Base-by-base conservation (phyloP, 176 grass and related monocot genomes). In the Olyra latifolia region DNA sequence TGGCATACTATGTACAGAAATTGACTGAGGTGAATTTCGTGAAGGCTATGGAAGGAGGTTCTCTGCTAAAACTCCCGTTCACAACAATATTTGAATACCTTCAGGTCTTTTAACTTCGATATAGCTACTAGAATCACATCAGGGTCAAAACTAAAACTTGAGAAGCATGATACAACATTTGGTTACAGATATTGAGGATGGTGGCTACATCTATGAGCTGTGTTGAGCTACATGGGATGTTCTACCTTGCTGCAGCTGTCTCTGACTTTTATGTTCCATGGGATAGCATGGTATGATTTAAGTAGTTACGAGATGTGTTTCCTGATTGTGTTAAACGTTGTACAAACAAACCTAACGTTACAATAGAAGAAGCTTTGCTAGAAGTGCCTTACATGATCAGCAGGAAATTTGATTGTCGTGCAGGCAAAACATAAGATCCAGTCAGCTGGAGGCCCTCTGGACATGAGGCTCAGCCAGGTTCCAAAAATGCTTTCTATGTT, bases 41-140 rank as follows among this genome's bases (percentile, higher is more conserved):
- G 47, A 83, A 94, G 92, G 95, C 95, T 66, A 72, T 92, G 63
- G 89, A 88, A 91, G 85, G 70, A 17, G 83, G 89, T 55, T 73
- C 89, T 46, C 83, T 98, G 88, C 92, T 98, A 76, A 98, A 98
- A 92, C 25, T 98, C 74, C 78, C 92, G 49, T 98, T 98, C 86
- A 94, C 95, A 22, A 94, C 92, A 25, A 94, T 98, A 71, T 98
- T 98, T 78, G 95, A 98, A 71, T 98, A 98, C 79, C 92, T 98
- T 76, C 95, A 98, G 95, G 95, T 98, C 23, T 70, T 76, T 19
- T 62, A 70, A 32, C 10, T 43, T 19, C 20, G 35, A 17, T 50
- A 15, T 83, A 69, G 17, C 17, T 52, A 73, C 17, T 52, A 73
- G n/a, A 82, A 64, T 56, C 19, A 69, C 55, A 73, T 43, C 40